A percentile compares a stretch with the other conserved stretches of the same genome.
phyloP scores from a whole-genome alignment of 176 grass and related monocot species.

The Oryza glumipatula region DNA sequence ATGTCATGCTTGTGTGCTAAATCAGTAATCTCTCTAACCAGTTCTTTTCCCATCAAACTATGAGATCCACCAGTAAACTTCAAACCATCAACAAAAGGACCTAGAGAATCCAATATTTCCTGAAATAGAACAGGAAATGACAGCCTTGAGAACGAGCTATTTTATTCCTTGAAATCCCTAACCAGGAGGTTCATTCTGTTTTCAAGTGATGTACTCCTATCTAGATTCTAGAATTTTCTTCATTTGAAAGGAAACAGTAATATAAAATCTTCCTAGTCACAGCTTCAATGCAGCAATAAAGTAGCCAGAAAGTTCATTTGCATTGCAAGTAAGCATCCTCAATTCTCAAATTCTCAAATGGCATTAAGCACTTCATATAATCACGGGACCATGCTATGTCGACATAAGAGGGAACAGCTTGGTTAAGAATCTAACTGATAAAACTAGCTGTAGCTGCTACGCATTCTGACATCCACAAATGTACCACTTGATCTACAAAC shows the following conservation, averaged over 20 bases:
- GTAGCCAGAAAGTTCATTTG: background rate
- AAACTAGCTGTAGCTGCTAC: background rate
- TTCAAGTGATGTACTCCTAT: background rate
- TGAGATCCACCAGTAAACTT: conserved; percentile 94
- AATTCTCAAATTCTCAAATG: background rate
- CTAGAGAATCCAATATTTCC: conserved; percentile 68
- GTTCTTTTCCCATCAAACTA: conserved; percentile 67
- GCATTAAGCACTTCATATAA: background rate
- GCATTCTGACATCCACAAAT: background rate
- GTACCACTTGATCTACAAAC: background rate
- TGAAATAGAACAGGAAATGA: conserved; percentile 26
- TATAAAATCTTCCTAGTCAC: background rate
- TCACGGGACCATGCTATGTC: background rate
- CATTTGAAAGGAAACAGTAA: background rate
- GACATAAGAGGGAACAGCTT: background rate
- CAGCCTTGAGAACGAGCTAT: background rate
- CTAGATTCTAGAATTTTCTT: too few relatives aligned
- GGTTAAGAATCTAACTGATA: background rate
- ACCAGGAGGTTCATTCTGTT: background rate
- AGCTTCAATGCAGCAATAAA: background rate
- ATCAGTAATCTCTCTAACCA: conserved; percentile 77
- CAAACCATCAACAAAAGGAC: conserved; percentile 79
- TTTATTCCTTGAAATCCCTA: background rate
- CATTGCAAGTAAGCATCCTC: background rate
- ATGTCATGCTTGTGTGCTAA: conserved; percentile 88